Percentiles rank a stretch among this genome's conserved stretches.
Evolutionary conservation across 2,329 filamentous ascomycete genomes (phyloP).

Genomic region (Colletotrichum orchidophilum): DNA sequence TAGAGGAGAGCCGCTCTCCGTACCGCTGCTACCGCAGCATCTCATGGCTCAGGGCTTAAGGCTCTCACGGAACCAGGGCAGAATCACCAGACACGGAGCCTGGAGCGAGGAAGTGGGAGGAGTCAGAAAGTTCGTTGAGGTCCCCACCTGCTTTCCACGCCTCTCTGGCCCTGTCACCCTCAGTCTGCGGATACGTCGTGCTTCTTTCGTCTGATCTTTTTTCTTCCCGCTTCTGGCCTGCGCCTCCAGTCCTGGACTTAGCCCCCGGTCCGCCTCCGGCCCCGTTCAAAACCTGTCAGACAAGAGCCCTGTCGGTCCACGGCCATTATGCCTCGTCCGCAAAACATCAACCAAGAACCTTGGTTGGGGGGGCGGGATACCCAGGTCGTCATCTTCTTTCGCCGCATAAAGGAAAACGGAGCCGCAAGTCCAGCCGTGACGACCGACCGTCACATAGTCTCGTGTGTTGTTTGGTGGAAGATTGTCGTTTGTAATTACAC

Average conservation of each 20-base stretch:
- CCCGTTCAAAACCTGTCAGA: slow-evolving; percentile 20
- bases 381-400: neutral
- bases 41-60: slow-evolving; percentile 5
- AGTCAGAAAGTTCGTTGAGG: slow-evolving; percentile 7
- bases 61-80: neutral
- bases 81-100: slow-evolving; percentile 4
- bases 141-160: slow-evolving; percentile 14
- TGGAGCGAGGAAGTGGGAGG: neutral
- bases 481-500: slow-evolving; percentile 15
- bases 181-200: neutral
- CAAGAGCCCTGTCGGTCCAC: slow-evolving; percentile 5
- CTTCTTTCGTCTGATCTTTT: slow-evolving; percentile 39
- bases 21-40: slow-evolving; percentile 10
- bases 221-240: slow-evolving; percentile 24
- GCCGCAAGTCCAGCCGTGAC: neutral
- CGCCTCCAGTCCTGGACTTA: slow-evolving; percentile 14
- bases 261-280: slow-evolving; percentile 11
- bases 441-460: neutral
- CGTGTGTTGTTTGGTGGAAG: slow-evolving; percentile 14
- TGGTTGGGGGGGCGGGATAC: slow-evolving; percentile 19
- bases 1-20: slow-evolving; percentile 20
- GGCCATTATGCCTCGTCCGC: slow-evolving; percentile 13
- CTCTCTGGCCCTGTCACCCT: slow-evolving; percentile 6
- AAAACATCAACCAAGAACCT: slow-evolving; percentile 8
- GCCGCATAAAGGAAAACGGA: slow-evolving; percentile 25